Evolutionary conservation across 1,284 basidiomycete species (phyloP).

Genomic region (Rhodotorula sp.): DNA sequence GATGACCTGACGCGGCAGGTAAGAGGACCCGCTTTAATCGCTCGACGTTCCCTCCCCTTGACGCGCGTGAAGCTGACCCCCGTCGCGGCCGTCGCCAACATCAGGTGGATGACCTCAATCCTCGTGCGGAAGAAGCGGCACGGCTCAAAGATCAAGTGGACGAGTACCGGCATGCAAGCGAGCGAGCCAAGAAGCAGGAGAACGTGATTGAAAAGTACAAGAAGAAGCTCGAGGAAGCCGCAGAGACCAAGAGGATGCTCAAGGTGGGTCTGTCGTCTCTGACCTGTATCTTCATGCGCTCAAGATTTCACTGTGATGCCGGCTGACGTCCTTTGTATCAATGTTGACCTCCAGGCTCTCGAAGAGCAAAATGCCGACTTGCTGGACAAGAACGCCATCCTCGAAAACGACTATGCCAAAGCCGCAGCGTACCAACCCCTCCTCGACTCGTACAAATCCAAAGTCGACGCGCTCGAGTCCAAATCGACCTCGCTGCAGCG

Average conservation of each 20-base stretch:
- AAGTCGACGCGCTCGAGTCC: slow-evolving; percentile 75
- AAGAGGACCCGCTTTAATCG: slow-evolving; percentile 6
- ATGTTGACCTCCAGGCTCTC: slow-evolving; percentile 58
- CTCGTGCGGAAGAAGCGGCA: slow-evolving; percentile 68
- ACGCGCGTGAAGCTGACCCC: background rate
- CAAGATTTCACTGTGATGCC: rapidly evolving
- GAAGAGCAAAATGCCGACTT: slow-evolving; percentile 90
- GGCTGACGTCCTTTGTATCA: too few species aligned
- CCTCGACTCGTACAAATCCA: slow-evolving; percentile 87
- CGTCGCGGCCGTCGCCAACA: background rate
- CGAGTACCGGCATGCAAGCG: slow-evolving; percentile 72
- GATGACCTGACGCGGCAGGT: slow-evolving; percentile 69
- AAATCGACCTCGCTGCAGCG: slow-evolving; percentile 63
- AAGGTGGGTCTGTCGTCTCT: slow-evolving; percentile 58
- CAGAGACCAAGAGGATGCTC: slow-evolving; percentile 78
- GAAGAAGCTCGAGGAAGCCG: slow-evolving; percentile 93
- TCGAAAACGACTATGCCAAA: slow-evolving; percentile 88
- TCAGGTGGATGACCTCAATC: slow-evolving; percentile 73
- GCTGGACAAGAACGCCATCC: slow-evolving; percentile 81
- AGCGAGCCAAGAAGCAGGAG: slow-evolving; percentile 86
- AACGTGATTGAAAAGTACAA: slow-evolving; percentile 99
- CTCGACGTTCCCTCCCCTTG: too few species aligned
- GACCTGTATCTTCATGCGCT: background rate
- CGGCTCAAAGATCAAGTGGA: slow-evolving; percentile 89
- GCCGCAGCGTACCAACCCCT: slow-evolving; percentile 80